Evolutionary conservation across 768 basidiomycete genomes (phyloP), one percentile per base, ranked within the genome.

Genomic region (Leucosporidium creatinivorum): DNA sequence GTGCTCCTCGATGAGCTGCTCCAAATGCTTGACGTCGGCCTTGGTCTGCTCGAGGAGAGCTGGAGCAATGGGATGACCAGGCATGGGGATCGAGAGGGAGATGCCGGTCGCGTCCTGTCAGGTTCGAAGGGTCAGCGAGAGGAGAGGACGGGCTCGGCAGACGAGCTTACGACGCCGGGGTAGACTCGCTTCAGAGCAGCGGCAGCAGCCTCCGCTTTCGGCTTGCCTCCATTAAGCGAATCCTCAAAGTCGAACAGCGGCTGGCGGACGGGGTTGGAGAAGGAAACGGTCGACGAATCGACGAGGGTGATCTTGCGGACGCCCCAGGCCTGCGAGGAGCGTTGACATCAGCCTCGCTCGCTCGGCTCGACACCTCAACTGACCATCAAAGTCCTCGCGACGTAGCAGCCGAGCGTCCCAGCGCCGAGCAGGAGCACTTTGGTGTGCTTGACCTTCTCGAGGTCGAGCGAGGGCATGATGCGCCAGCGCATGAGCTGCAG

Each of bases 401-500:
- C 94, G 75, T 98, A 98, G 77, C 96, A 99, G 0, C 96, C 94
- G 15, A 99, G 82, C 0, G 96, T 99, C 1, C 96, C 96, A 0
- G 94, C 93, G 4, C 96, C 96, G 1, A 99, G 85, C 0, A 98
- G 80, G 0, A 99, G 80, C 76, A 91, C 94, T 67, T 80, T 84
- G 3, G 93, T 91, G 0, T 78, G 75, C 2, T 90, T 86, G 26
- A 99, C 84, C 79, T 87, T 90, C 62, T 96, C 93, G 18, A 98
- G 83, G 70, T 98, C 84, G 58, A 99, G 85, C 1, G 84, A 80
- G 19, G 96, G 96, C 25, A 98, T 81, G 71, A 98, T 92, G 25
- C 94, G 84, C 94, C 94, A 98, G 25, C 91, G 85, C 94, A 99
- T 98, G 51, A 99, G 83, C 77, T 97, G 97, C 58, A 98, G 81